These are phyloP conservation scores for Xylaria castorea DNA, from an alignment of 495 filamentous ascomycete genomes.

Conservation along the genomic window DNA sequence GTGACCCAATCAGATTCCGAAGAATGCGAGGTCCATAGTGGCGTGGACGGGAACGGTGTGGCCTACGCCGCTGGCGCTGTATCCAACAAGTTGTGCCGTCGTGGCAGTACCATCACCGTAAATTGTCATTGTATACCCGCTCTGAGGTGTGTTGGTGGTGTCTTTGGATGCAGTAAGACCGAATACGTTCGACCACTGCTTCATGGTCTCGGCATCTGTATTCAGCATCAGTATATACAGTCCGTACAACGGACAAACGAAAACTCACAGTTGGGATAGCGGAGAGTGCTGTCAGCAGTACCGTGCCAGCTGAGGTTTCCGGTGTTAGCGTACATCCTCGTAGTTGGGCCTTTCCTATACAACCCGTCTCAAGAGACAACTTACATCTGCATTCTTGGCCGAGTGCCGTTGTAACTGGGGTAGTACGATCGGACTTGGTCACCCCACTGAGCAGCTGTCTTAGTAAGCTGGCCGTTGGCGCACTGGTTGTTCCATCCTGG, in stretches of 20 bases:
- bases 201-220: constrained; percentile 46
- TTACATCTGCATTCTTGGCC: constrained; percentile 58
- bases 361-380: constrained; percentile 16
- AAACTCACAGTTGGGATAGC: constrained; percentile 47
- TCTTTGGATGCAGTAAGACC: constrained; percentile 47
- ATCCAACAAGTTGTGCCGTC: constrained; percentile 53
- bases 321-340: not conserved
- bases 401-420: constrained; percentile 55
- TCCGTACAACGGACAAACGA: not conserved
- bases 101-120: constrained; percentile 57
- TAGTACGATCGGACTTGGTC: constrained; percentile 56
- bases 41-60: constrained; percentile 57
- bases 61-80: constrained; percentile 55
- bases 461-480: constrained; percentile 52
- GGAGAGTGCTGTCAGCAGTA: constrained; percentile 51
- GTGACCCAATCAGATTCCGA: constrained; percentile 47
- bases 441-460: constrained; percentile 58
- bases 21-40: constrained; percentile 55
- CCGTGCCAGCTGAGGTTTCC: constrained; percentile 50
- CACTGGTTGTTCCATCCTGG: constrained; percentile 57
- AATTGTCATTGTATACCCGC: constrained; percentile 60
- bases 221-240: constrained; percentile 22
- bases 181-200: constrained; percentile 52
- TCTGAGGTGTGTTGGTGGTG: constrained; percentile 50
- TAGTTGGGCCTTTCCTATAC: not conserved